A percentile compares a stretch with the other conserved stretches of the same genome.
phyloP scores from a whole-genome alignment of 768 basidiomycete species.

The Suillus subluteus region DNA sequence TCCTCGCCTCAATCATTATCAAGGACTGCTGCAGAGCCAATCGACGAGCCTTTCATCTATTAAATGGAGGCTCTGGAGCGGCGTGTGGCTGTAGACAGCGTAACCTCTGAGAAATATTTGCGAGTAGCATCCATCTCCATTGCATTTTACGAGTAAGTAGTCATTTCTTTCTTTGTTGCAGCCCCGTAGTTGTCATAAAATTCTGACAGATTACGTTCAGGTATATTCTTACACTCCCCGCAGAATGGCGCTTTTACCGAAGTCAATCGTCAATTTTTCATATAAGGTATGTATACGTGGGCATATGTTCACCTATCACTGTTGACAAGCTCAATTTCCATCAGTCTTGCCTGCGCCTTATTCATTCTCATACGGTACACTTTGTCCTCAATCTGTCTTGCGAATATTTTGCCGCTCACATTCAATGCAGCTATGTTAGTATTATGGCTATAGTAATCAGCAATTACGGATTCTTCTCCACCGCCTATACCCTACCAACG shows the following conservation, averaged over 20 bases:
- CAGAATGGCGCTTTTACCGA: slow-evolving; percentile 37
- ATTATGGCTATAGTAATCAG: slow-evolving; percentile 51
- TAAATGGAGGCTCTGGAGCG: not conserved
- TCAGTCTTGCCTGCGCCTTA: slow-evolving; percentile 34
- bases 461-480: slow-evolving; percentile 62
- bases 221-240: slow-evolving; percentile 37
- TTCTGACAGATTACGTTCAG: slow-evolving; percentile 17
- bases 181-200: not conserved
- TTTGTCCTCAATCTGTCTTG: not conserved
- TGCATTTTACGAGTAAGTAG: slow-evolving; percentile 41
- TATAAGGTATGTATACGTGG: slow-evolving; percentile 26
- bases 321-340: not conserved
- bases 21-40: not conserved
- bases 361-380: slow-evolving; percentile 37
- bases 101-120: slow-evolving; percentile 32
- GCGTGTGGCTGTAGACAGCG: not conserved
- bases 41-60: not conserved
- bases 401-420: not conserved
- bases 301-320: not conserved
- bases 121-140: slow-evolving; percentile 41
- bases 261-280: slow-evolving; percentile 30
- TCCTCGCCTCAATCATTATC: not conserved
- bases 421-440: slow-evolving; percentile 38
- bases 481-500: slow-evolving; percentile 46
- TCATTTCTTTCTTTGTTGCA: not conserved